phyloP scores from a whole-genome alignment of 2,329 filamentous ascomycete genomes.

The Exophiala calicioides region DNA sequence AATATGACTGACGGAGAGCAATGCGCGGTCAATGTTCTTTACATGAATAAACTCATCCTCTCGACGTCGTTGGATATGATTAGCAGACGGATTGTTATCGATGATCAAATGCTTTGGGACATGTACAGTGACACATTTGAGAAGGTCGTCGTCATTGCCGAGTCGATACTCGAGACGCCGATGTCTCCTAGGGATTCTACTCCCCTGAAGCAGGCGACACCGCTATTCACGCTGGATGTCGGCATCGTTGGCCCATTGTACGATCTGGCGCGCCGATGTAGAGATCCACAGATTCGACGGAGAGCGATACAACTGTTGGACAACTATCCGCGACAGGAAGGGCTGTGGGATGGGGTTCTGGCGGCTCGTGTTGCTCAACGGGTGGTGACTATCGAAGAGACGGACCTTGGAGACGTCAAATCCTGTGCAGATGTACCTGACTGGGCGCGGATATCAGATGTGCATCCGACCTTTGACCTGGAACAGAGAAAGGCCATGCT shows the following conservation, averaged over 20 bases:
- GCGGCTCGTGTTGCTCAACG: slow-evolving; percentile 30
- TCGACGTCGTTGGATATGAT: not conserved
- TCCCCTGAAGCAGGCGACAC: too few relatives aligned
- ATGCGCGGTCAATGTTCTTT: not conserved
- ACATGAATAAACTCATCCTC: not conserved
- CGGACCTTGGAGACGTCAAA: not conserved
- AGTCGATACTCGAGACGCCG: slow-evolving; percentile 21
- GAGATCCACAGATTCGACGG: slow-evolving; percentile 32
- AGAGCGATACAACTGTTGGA: slow-evolving; percentile 27
- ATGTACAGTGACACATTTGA: slow-evolving; percentile 24
- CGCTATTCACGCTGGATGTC: too few relatives aligned
- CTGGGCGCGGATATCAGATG: slow-evolving; percentile 5
- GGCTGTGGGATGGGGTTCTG: slow-evolving; percentile 29
- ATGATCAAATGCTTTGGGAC: slow-evolving; percentile 28
- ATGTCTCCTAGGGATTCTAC: too few relatives aligned
- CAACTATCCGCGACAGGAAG: slow-evolving; percentile 29
- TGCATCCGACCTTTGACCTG: slow-evolving; percentile 3
- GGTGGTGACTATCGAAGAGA: slow-evolving; percentile 32
- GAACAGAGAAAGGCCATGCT: not conserved
- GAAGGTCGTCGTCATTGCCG: slow-evolving; percentile 26
- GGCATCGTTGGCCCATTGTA: too few relatives aligned
- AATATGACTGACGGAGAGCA: not conserved
- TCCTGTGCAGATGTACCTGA: slow-evolving; percentile 4
- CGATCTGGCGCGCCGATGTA: too few relatives aligned
- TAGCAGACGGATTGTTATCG: not conserved